Evolutionary conservation across 495 filamentous ascomycete species (phyloP), one percentile per base, ranked within the genome.

Genomic region (Tetracladium marchalianum): DNA sequence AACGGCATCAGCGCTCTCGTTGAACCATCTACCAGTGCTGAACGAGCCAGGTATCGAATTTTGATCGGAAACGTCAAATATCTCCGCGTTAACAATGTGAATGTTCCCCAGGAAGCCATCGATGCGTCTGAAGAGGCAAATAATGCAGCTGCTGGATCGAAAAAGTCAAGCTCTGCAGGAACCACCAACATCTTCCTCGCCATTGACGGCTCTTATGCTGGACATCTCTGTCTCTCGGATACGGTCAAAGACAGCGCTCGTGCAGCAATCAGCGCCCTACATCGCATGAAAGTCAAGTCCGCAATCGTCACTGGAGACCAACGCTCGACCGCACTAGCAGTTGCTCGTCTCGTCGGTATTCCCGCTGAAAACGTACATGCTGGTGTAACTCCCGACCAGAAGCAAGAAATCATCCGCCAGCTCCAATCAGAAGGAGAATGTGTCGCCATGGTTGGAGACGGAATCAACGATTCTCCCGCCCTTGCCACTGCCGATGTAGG

Each of bases 381-480:
- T 32, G 82, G 82, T 12, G 83, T 88, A 31, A 85, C 85, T 6
- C 92, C 92, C 1, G 82, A 85, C 35, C 80, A 92, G 53, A 99
- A 99, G 51, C 87, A 88, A 50, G 67, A 70, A 19, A 93, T 97
- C 57, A 77, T 99, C 61, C 75, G 77, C 13, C 62, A 78, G 37
- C 73, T 96, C 32, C 85, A 96, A 65, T 69, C 68, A 0, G 51
- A 63, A 2, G 87, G 88, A 49, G 74, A 83, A 37, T 69, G 81
- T 42, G 85, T 99, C 17, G 92, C 87, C 53, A 97, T 99, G 92
- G 92, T 97, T 17, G 92, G 92, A 43, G 92, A 99, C 60, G 92
- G 92, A 33, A 96, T 99, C 73, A 99, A 99, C 62, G 92, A 99
- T 70, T 96, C 90, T 0, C 92, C 92, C 0, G 92, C 92, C 1